phyloP scores from a whole-genome alignment of 306 rosid species.

The Dalbergia cochinchinensis region DNA sequence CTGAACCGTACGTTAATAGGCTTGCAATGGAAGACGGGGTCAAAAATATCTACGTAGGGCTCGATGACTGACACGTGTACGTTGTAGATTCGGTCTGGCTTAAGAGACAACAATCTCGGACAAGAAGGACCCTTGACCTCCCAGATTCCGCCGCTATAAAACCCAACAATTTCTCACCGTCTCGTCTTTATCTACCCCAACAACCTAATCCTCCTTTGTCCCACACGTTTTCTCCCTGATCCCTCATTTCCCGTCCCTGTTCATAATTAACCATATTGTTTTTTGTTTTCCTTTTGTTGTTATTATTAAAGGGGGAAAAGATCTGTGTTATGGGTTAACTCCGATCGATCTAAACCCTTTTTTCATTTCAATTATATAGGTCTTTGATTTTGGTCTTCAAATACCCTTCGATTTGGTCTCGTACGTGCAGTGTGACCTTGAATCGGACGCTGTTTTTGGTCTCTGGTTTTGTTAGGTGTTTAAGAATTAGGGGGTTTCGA shows the following conservation, averaged over 20 bases:
- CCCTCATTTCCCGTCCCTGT: neutral
- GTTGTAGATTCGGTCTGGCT: constrained; percentile 34
- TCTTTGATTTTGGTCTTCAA: neutral
- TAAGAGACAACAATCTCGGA: constrained; percentile 15
- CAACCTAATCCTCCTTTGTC: constrained; percentile 42
- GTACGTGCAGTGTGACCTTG: neutral
- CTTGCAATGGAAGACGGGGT: neutral
- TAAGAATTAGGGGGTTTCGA: constrained; percentile 66
- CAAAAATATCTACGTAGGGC: constrained; percentile 18
- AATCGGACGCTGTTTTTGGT: constrained; percentile 18
- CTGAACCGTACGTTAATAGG: neutral
- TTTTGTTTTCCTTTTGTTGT: too few relatives aligned
- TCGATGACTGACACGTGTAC: constrained; percentile 48
- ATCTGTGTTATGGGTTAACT: constrained; percentile 11
- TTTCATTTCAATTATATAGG: neutral
- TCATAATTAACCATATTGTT: too few relatives aligned
- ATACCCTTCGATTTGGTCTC: neutral
- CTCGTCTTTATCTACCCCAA: neutral
- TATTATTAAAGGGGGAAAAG: neutral
- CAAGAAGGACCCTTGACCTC: constrained; percentile 38
- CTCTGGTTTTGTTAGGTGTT: constrained; percentile 42
- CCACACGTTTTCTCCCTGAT: neutral
- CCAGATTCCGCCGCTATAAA: neutral
- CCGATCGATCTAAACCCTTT: neutral
- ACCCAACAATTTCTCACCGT: neutral